phyloP scores from a whole-genome alignment of 305 asterid species.

The Petunia hybrid region DNA sequence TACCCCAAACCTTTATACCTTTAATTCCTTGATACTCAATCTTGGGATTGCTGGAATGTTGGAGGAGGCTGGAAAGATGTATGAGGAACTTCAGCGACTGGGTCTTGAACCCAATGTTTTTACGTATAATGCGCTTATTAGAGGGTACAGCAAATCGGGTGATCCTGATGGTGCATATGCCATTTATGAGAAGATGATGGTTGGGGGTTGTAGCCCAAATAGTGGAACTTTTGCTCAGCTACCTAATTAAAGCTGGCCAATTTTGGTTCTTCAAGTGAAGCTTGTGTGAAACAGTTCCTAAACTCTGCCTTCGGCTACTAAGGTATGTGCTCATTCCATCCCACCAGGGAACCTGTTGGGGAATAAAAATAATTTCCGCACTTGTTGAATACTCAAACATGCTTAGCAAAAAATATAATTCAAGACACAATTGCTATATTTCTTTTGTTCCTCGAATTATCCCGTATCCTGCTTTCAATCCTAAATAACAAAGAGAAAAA shows the following conservation, averaged over 20 bases:
- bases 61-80: constrained; percentile 77
- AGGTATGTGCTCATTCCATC: constrained; percentile 29
- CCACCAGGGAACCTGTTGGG: background rate
- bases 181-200: constrained; percentile 88
- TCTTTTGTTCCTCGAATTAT: constrained; percentile 8
- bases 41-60: constrained; percentile 78
- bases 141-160: constrained; percentile 82
- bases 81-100: constrained; percentile 60
- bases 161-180: constrained; percentile 77
- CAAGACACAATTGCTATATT: background rate
- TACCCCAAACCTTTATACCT: constrained; percentile 78
- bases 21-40: constrained; percentile 73
- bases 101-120: constrained; percentile 85
- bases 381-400: background rate
- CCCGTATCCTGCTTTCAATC: background rate
- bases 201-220: constrained; percentile 84
- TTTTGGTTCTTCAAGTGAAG: constrained; percentile 25
- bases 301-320: background rate
- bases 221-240: constrained; percentile 85
- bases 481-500: background rate
- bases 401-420: background rate
- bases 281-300: constrained; percentile 9
- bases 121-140: constrained; percentile 86
- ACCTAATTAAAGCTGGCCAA: constrained; percentile 57
- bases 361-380: background rate